Conservation (phyloP, 2,329 filamentous ascomycete species). For the Nigrospora sphaerica region DNA sequence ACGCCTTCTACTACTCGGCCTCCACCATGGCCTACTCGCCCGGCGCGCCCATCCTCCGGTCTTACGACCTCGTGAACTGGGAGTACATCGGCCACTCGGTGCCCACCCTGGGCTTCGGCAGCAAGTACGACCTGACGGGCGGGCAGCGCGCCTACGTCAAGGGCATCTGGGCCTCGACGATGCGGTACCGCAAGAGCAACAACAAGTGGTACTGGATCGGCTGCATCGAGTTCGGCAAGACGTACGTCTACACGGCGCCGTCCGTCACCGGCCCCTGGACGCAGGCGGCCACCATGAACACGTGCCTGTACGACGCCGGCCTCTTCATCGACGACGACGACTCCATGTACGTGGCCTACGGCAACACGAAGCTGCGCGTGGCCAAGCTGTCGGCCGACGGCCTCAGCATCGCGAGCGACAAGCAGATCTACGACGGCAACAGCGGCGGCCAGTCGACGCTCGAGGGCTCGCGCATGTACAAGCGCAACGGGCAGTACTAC, state of each 20-base stretch:
- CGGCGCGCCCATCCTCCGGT: slow-evolving; percentile 48
- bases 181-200: slow-evolving; percentile 42
- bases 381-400: slow-evolving; percentile 44
- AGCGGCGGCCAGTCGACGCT: slow-evolving; percentile 26
- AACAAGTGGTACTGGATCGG: slow-evolving; percentile 50
- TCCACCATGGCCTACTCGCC: slow-evolving; percentile 51
- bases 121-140: slow-evolving; percentile 39
- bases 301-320: slow-evolving; percentile 51
- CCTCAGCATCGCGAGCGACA: slow-evolving; percentile 32
- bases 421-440: slow-evolving; percentile 34
- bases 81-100: slow-evolving; percentile 37
- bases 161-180: slow-evolving; percentile 49
- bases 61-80: slow-evolving; percentile 48
- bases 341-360: slow-evolving; percentile 51
- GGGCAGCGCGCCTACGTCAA: slow-evolving; percentile 37
- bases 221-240: slow-evolving; percentile 41
- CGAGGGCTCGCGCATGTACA: slow-evolving; percentile 50
- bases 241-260: slow-evolving; percentile 44
- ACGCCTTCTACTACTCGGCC: slow-evolving; percentile 44
- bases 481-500: slow-evolving; percentile 48
- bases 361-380: slow-evolving; percentile 38
- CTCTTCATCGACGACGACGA: slow-evolving; percentile 53
- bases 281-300: slow-evolving; percentile 21
- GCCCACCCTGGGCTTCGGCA: slow-evolving; percentile 35
- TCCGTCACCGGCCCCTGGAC: slow-evolving; percentile 35